Base-by-base conservation (phyloP, 2,329 filamentous ascomycete species). In the Penicillium sp. region DNA sequence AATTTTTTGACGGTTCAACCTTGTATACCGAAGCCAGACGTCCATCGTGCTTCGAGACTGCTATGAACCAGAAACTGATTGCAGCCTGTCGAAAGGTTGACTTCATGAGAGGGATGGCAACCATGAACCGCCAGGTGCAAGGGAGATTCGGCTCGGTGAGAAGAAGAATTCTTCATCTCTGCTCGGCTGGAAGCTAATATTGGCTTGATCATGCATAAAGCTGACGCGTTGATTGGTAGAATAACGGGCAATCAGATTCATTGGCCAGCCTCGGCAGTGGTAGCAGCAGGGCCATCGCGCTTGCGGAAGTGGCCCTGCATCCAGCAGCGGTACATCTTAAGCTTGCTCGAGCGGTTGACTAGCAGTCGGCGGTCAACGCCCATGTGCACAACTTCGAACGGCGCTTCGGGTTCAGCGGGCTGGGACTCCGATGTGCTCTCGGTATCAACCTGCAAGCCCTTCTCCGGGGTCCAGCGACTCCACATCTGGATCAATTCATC, bases 311-410 rank as follows among this genome's bases (percentile, higher is more conserved):
- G 66, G 4, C 69, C 72, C 51, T 74, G 72, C 49, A 74, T 67
- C 64, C 93, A 98, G 74, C 91, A 97, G 51, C 93, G 82, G 70
- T 97, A 97, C 93, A 98, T 98, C 73, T 97, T 98, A 40, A 95
- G 75, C 70, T 89, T 86, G 62, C 85, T 81, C 44, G 90, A 87
- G 55, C 93, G 82, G 67, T 98, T 98, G 46, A 98, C 89, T 45
- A 98, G 77, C 74, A 98, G 78, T 49, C 93, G 82, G 55, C 89
- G 83, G 66, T 98, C 93, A 45, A 91, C 79, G 22, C 85, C 93
- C 28, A 97, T 77, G 38, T 93, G 81, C 46, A 86, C 73, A 38
- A 95, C 73, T 40, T 89, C 80, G 59, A 97, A 89, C 1, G 66
- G 66, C 11, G 60, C 52, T 27, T 62, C 51, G 3, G 58, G 46